Evolutionary conservation across 768 basidiomycete genomes (phyloP).

Genomic region (Hydnomerulius pinastri): DNA sequence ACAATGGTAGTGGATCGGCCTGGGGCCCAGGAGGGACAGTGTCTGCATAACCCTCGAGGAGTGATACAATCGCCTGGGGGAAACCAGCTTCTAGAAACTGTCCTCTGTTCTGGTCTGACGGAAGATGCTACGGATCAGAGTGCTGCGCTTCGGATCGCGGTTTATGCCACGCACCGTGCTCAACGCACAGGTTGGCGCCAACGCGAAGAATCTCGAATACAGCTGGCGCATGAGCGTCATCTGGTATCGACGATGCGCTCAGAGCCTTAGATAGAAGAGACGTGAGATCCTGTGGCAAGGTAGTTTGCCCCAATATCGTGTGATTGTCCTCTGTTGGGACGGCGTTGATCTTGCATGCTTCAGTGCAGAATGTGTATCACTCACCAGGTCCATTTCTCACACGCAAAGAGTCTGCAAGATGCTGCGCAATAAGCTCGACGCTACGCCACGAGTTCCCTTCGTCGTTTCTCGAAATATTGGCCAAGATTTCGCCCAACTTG

Average conservation of each 20-base stretch:
- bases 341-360: conserved; percentile 15
- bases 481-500: conserved; percentile 35
- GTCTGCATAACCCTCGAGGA: conserved; percentile 67
- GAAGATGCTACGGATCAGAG: conserved; percentile 1
- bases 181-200: conserved; percentile 82
- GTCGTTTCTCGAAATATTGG: conserved; percentile 34
- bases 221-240: conserved; percentile 46
- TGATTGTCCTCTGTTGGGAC: conserved; percentile 63
- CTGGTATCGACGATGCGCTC: conserved; percentile 47
- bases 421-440: conserved; percentile 52
- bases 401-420: conserved; percentile 64
- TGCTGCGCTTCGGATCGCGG: conserved; percentile 1
- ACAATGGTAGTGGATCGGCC: conserved; percentile 50
- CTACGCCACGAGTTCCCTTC: conserved; percentile 46
- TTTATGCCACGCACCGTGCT: conserved; percentile 58
- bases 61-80: conserved; percentile 62
- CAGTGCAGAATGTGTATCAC: conserved; percentile 10
- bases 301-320: conserved; percentile 62
- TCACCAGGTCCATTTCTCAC: conserved; percentile 54
- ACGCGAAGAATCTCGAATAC: conserved; percentile 74
- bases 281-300: conserved; percentile 65
- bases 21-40: conserved; percentile 39
- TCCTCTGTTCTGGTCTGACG: conserved; percentile 72
- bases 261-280: conserved; percentile 60
- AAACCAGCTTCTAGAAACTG: conserved; percentile 69